Evolutionary conservation across 108 stramenopile genomes (phyloP), one percentile per base, ranked within the genome.

Genomic region (Phaeodactylum tricornutum): DNA sequence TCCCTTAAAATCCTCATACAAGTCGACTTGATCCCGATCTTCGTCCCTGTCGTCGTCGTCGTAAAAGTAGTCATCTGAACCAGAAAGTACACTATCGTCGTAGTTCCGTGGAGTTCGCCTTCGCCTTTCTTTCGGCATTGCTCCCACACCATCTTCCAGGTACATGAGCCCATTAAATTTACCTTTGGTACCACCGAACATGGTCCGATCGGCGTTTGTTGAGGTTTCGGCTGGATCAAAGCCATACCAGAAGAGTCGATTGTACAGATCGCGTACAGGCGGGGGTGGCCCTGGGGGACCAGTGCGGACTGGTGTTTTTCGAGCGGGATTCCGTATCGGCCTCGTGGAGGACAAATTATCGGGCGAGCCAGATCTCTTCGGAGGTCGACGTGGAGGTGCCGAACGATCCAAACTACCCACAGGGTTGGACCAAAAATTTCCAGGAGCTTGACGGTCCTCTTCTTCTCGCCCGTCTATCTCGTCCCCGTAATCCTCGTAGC

Each of bases 161-260:
- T 66, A 69, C 14, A 59, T 61, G 28, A 85, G 33, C 6, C 76
- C 87, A 53, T 84, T 80, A 50, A 89, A 89, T 46, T 82, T 89
- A 2, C 87, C 87, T 23, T 75, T 70, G 33, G 86, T 84, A 3
- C 81, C 86, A 15, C 86, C 86, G 59, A 88, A 88, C 53, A 84
- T 73, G 32, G 79, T 84, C 23, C 75, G 75, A 47, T 88, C 81
- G 8, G 74, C 70, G n/a, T n/a, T n/a, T n/a, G n/a, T n/a, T n/a
- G n/a, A n/a, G n/a, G n/a, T n/a, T n/a, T n/a, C n/a, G n/a, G n/a
- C n/a, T n/a, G n/a, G n/a, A n/a, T n/a, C n/a, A 32, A 66, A 49
- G 35, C 73, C 79, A 50, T 66, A 70, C 71, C 69, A 88, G 59
- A 88, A 88, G 28, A 88, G 47, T 48, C 69, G 69, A 45, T 84